Percentiles rank a stretch among this genome's conserved stretches.
phyloP scores from a whole-genome alignment of 192 early-diverging fungal species.

The Nowakowskiella sp. region DNA sequence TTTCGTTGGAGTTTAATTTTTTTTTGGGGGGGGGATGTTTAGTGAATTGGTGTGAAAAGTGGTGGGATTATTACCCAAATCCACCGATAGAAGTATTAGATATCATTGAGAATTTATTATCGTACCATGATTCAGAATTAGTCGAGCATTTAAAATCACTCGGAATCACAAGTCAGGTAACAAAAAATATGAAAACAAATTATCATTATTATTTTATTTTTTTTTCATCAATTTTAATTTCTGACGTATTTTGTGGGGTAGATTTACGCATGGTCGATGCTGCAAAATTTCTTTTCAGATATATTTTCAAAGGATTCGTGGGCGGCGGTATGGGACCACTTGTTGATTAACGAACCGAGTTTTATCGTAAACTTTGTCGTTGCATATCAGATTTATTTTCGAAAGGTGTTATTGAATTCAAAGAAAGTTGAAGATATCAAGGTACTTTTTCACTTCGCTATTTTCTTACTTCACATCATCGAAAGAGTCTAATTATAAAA shows the following conservation, averaged over 20 bases:
- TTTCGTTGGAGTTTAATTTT: no score
- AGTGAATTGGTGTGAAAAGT: conserved; percentile 61
- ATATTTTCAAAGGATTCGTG: conserved; percentile 39
- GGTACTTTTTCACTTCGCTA: conserved; percentile 11
- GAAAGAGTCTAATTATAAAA: no score
- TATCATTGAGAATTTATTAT: conserved; percentile 41
- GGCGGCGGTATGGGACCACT: conserved; percentile 48
- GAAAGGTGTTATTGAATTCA: conserved; percentile 23
- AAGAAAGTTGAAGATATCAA: conserved; percentile 32
- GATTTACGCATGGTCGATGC: conserved; percentile 44
- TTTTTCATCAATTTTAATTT: neutral
- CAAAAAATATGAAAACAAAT: conserved; percentile 1
- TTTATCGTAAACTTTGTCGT: conserved; percentile 44
- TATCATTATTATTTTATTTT: conserved; percentile 8
- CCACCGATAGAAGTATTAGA: conserved; percentile 50
- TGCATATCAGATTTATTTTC: conserved; percentile 30
- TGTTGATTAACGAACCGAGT: conserved; percentile 34
- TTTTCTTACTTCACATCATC: neutral
- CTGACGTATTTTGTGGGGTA: conserved; percentile 3
- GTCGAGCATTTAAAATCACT: conserved; percentile 34
- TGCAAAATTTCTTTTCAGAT: conserved; percentile 42
- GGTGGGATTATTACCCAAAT: conserved; percentile 63
- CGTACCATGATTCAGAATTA: conserved; percentile 40
- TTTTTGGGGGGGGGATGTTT: neutral
- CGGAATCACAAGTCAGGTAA: conserved; percentile 42